Base-by-base conservation (phyloP, 176 grass and related monocot genomes). In the Paspalum vaginatum region DNA sequence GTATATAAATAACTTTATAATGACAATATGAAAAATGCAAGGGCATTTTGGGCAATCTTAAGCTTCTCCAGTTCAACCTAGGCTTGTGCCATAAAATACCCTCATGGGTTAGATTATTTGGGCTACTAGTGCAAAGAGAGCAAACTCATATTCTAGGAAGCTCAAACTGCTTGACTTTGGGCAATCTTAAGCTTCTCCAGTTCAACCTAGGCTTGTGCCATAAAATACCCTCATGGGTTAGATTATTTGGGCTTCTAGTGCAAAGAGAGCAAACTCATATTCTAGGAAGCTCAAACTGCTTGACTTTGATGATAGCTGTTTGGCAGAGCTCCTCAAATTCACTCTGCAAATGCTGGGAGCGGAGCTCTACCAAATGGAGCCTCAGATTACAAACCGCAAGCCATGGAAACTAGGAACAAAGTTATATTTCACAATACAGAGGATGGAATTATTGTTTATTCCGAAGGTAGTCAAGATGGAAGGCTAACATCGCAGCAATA, bases 221-320 rank as follows among this genome's bases (percentile, higher is more conserved):
- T 64, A 71, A 79, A 56, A 24, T 18, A 39, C 57, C 46, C 5
- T 48, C 22, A 43, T 42, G 13, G 16, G 79, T 84, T 70, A 84
- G 27, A 64, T 74, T 60, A 74, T 79, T 74, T 60, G 61, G 17
- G 22, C 38, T 88, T 79, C 37, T 74, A 67, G 57, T 74, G 58
- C 68, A 83, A 66, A 37, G 74, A 4, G 5, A 18, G 46, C 17
- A 17, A 58, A 74, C 13, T 9, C 52, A 59, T 80, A 66, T 25
- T 46, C 11, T 17, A 53, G 50, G 21, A 76, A 61, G 27, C 10
- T 53, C 13, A 18, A 74, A 43, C 6, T 69, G 16, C 60, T 65
- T 27, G 11, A 21, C 21, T 32, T 32, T 32, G 32, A 32, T 32
- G 3, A 32, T 32, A 32, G 32, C 32, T 32, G 32, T 32, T 32